These are phyloP conservation scores for Lentinus tigrinus DNA, from an alignment of 768 basidiomycete species.

Conservation along the genomic window DNA sequence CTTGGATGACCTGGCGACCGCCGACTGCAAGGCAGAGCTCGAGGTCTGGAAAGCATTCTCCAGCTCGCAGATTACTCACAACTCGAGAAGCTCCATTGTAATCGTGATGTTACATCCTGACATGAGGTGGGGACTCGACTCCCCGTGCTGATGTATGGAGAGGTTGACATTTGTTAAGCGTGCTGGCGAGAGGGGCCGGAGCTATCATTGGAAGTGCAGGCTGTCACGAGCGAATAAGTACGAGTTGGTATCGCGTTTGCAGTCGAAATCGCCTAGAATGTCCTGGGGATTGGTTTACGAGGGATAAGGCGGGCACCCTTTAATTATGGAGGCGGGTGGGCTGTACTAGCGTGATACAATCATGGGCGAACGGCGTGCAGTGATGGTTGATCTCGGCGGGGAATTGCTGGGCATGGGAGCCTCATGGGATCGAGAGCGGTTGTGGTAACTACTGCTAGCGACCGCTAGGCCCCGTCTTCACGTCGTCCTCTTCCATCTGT, in stretches of 20 bases:
- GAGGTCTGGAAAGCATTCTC: neutral
- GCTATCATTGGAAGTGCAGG: too few relatives aligned
- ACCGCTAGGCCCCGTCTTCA: neutral
- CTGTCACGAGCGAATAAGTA: neutral
- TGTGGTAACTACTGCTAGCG: conserved; percentile 12
- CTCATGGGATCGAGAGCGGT: conserved; percentile 12
- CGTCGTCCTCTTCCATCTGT: conserved; percentile 6
- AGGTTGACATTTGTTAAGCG: neutral
- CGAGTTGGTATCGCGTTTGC: neutral
- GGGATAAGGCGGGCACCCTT: neutral
- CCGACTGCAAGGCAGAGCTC: neutral
- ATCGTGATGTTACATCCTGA: conserved; percentile 6
- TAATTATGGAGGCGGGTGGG: conserved; percentile 8
- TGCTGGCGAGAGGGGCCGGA: too few relatives aligned
- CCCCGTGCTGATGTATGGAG: conserved; percentile 2
- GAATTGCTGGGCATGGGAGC: conserved; percentile 13
- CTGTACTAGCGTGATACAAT: conserved; percentile 17
- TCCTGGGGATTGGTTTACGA: neutral
- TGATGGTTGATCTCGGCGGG: conserved; percentile 18
- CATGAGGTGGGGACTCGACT: conserved; percentile 11
- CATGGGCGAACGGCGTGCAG: conserved; percentile 5
- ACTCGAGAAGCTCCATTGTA: neutral
- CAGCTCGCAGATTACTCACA: neutral
- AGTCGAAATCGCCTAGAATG: neutral
- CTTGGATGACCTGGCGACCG: neutral